A percentile compares a stretch with the other conserved stretches of the same genome.
Conservation (phyloP, 2,329 filamentous ascomycete species). For the Epichloe uncinata region DNA sequence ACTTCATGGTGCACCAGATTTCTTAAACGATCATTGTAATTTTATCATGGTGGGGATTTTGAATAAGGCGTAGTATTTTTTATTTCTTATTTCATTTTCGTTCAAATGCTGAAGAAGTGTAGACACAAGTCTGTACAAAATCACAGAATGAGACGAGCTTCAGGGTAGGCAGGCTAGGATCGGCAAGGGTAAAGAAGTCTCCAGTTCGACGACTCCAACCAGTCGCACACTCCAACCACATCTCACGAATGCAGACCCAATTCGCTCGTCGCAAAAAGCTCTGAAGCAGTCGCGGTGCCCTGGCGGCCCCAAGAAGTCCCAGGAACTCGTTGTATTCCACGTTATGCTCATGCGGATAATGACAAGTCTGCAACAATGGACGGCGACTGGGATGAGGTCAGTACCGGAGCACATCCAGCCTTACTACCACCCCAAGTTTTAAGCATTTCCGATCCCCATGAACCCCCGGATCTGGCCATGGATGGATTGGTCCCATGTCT, state of each 20-base stretch:
- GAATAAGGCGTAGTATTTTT: not conserved
- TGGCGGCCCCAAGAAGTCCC: not conserved
- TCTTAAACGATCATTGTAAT: slow-evolving; percentile 3
- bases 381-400: slow-evolving; percentile 54
- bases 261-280: slow-evolving; percentile 1
- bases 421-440: not conserved
- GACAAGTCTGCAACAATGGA: slow-evolving; percentile 40
- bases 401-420: slow-evolving; percentile 14
- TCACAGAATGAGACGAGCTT: not conserved
- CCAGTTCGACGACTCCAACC: not conserved
- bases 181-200: not conserved
- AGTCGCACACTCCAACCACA: not conserved
- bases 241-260: not conserved
- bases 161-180: not conserved
- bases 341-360: slow-evolving; percentile 24
- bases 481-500: not conserved
- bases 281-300: slow-evolving; percentile 5
- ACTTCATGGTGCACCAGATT: slow-evolving; percentile 23
- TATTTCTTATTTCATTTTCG: not conserved
- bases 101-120: no score
- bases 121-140: not conserved
- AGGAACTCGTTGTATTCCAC: slow-evolving; percentile 6
- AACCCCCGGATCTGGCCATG: not conserved
- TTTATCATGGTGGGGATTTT: not conserved
- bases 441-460: not conserved